Conservation (phyloP, 305 asterid genomes). For the Rubia tinctorum region DNA sequence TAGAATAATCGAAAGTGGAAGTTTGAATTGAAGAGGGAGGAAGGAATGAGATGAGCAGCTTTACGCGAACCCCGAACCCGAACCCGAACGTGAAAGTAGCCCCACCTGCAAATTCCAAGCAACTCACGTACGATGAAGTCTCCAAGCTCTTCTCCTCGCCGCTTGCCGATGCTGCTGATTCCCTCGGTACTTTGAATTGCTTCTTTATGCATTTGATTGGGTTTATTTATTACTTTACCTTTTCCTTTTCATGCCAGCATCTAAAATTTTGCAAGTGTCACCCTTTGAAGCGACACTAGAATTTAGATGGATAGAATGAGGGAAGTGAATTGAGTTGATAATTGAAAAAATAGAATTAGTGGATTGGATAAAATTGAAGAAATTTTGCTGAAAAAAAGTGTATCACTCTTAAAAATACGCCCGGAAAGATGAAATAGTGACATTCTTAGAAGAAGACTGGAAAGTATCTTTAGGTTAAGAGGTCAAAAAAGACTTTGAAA, state of each 20-base stretch:
- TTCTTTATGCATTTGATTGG: neutral
- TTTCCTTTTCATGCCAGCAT: neutral
- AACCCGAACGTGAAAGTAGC: constrained; percentile 16
- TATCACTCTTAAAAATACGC: too few relatives aligned
- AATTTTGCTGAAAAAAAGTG: too few relatives aligned
- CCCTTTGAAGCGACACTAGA: too few relatives aligned
- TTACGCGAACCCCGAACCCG: constrained; percentile 12
- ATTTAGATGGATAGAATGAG: too few relatives aligned
- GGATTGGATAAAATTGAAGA: too few relatives aligned
- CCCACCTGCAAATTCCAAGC: constrained; percentile 25
- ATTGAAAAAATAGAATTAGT: too few relatives aligned
- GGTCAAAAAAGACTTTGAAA: neutral
- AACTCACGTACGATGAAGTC: constrained; percentile 46
- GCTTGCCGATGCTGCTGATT: constrained; percentile 59
- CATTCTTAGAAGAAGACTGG: too few relatives aligned
- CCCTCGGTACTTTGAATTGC: constrained; percentile 34
- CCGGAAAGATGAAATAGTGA: too few relatives aligned
- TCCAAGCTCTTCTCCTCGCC: constrained; percentile 53
- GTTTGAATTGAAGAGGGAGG: neutral
- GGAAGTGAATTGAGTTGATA: too few relatives aligned
- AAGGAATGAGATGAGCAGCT: constrained; percentile 1
- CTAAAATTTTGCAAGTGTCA: neutral
- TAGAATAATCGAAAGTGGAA: neutral
- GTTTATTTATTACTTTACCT: constrained; percentile 1
- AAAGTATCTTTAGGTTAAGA: neutral